These are phyloP conservation scores for Metschnikowia cerradonensis DNA, from an alignment of 805 yeast genomes.

Conservation along the genomic window DNA sequence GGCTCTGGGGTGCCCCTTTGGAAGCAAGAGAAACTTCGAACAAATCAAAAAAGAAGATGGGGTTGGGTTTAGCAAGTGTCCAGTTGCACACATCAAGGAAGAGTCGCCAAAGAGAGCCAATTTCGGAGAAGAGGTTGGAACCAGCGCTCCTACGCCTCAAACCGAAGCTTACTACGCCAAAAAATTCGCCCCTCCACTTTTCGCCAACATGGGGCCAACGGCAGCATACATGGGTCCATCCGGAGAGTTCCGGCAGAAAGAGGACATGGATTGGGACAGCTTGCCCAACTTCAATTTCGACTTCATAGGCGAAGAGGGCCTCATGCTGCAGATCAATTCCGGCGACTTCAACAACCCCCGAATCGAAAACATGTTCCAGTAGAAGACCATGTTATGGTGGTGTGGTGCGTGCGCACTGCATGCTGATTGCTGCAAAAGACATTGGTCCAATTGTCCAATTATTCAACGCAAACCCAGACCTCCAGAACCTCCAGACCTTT, in stretches of 20 bases:
- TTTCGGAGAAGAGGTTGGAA: not conserved
- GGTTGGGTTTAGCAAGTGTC: not conserved
- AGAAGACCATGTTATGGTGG: not conserved
- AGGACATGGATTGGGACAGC: slow-evolving; percentile 18
- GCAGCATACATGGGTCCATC: not conserved
- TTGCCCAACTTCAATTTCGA: slow-evolving; percentile 29
- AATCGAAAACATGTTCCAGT: slow-evolving; percentile 25
- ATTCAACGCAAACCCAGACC: not conserved
- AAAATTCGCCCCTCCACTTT: slow-evolving; percentile 11
- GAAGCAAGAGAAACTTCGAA: not conserved
- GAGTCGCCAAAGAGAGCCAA: not conserved
- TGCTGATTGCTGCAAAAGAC: not conserved
- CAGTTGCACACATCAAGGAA: not conserved
- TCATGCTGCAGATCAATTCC: slow-evolving; percentile 22
- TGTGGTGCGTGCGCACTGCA: not conserved
- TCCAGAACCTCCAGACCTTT: not conserved
- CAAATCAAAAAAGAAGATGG: not conserved
- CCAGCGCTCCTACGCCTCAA: not conserved
- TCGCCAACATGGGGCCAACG: slow-evolving; percentile 4
- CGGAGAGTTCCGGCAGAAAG: slow-evolving; percentile 1
- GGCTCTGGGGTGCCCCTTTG: not conserved
- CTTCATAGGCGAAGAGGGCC: slow-evolving; percentile 25
- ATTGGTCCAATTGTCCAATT: not conserved
- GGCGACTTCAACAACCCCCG: slow-evolving; percentile 13
- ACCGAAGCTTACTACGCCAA: slow-evolving; percentile 1